Evolutionary conservation across 129 eudicot genomes (phyloP).

Genomic region (Scalesia atractyloides): DNA sequence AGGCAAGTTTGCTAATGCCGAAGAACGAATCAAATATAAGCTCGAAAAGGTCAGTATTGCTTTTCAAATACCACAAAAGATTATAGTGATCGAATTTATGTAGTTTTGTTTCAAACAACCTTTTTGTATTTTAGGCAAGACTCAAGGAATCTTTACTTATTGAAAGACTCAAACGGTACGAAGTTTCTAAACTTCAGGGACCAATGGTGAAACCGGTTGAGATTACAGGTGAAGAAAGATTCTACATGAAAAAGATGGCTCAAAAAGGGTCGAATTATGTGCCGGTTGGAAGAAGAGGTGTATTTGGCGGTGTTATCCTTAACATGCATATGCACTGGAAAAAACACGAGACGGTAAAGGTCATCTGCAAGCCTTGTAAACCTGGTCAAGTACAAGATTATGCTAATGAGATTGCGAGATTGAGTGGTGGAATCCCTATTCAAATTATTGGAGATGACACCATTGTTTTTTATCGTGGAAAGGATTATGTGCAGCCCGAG

Average conservation of each 20-base stretch:
- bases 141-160: conserved; percentile 69
- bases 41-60: conserved; percentile 54
- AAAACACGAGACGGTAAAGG: conserved; percentile 91
- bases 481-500: conserved; percentile 84
- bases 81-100: no score
- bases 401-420: conserved; percentile 81
- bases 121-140: conserved; percentile 61
- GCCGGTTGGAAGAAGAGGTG: conserved; percentile 91
- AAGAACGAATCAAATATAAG: conserved; percentile 65
- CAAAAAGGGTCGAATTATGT: conserved; percentile 85
- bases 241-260: conserved; percentile 93
- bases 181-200: conserved; percentile 84
- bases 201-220: conserved; percentile 70
- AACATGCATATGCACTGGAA: conserved; percentile 99
- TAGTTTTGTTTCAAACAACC: neutral
- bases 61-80: no score
- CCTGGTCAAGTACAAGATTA: conserved; percentile 85
- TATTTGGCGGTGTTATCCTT: conserved; percentile 93
- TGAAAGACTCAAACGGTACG: conserved; percentile 82
- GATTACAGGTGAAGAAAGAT: conserved; percentile 84
- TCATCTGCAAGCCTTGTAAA: conserved; percentile 93
- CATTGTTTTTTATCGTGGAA: conserved; percentile 79
- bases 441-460: conserved; percentile 80
- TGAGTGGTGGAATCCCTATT: conserved; percentile 92
- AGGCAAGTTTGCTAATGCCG: conserved; percentile 61